Conservation (phyloP, 2,329 filamentous ascomycete species). For the Hypoxylon rubiginosum region DNA sequence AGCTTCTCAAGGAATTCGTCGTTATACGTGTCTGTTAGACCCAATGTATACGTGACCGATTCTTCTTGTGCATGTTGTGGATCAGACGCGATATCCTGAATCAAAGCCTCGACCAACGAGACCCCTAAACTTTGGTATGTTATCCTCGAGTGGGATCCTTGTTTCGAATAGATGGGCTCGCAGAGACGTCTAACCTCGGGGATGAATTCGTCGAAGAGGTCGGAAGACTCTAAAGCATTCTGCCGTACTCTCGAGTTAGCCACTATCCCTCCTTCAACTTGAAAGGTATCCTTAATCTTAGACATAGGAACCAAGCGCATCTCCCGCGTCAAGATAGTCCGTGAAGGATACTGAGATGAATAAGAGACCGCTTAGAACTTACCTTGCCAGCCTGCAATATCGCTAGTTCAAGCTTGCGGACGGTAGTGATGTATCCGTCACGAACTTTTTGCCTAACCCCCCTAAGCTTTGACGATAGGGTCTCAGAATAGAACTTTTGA, state of each 20-base stretch:
- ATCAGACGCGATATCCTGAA: conserved; percentile 48
- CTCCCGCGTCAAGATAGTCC: background rate
- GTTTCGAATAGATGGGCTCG: conserved; percentile 58
- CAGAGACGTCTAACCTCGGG: conserved; percentile 58
- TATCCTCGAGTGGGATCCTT: conserved; percentile 53
- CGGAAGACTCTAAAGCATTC: conserved; percentile 54
- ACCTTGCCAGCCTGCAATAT: conserved; percentile 66
- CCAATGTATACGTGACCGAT: conserved; percentile 33
- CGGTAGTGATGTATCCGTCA: conserved; percentile 55
- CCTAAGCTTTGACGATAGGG: conserved; percentile 53
- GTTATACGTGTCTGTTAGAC: conserved; percentile 37
- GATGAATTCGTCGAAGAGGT: conserved; percentile 60
- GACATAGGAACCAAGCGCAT: background rate
- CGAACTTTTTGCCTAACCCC: conserved; percentile 55
- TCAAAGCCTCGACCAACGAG: conserved; percentile 57
- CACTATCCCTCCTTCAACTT: conserved; percentile 12
- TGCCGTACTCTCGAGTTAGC: conserved; percentile 46
- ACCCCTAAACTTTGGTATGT: conserved; percentile 60
- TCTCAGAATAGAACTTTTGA: conserved; percentile 52
- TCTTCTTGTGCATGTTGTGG: conserved; percentile 40
- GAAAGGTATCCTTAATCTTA: background rate
- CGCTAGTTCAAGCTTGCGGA: conserved; percentile 65
- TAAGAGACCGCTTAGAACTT: conserved; percentile 33
- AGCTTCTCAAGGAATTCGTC: conserved; percentile 43
- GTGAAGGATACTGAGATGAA: background rate